Evolutionary conservation across 2,329 filamentous ascomycete species (phyloP).

Genomic region (Aaosphaeria pasadenensis): DNA sequence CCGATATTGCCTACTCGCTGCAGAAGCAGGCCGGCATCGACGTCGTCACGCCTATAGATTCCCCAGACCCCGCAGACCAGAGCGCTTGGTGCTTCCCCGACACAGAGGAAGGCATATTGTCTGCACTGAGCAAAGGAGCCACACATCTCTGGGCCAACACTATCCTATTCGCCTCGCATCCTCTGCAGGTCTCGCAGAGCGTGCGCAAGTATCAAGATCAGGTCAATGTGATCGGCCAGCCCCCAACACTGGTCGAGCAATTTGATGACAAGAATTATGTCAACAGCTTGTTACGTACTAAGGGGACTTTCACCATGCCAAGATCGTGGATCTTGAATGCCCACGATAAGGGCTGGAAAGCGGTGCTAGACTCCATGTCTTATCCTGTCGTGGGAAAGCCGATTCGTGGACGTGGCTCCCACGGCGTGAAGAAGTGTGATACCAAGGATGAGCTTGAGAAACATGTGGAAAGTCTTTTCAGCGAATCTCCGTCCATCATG

Average conservation of each 20-base stretch:
- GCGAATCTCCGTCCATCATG: constrained; percentile 40
- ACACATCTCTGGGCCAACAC: constrained; percentile 53
- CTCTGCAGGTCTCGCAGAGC: constrained; percentile 42
- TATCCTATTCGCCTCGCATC: constrained; percentile 48
- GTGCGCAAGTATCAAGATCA: constrained; percentile 27
- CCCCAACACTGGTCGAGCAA: constrained; percentile 45
- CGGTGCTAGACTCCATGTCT: constrained; percentile 2
- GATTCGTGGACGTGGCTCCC: constrained; percentile 48
- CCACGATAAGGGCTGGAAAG: background rate
- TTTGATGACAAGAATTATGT: constrained; percentile 53
- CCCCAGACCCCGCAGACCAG: constrained; percentile 53
- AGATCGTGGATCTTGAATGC: constrained; percentile 3
- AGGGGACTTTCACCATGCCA: constrained; percentile 41
- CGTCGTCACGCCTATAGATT: constrained; percentile 29
- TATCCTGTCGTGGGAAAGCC: constrained; percentile 50
- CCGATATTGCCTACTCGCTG: constrained; percentile 48
- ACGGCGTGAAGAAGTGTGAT: constrained; percentile 49
- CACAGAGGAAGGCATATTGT: constrained; percentile 88
- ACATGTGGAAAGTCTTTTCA: constrained; percentile 36
- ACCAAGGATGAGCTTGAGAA: constrained; percentile 22
- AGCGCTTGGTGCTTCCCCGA: constrained; percentile 90
- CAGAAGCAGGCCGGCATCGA: constrained; percentile 21
- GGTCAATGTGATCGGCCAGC: constrained; percentile 46
- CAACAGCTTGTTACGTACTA: constrained; percentile 41
- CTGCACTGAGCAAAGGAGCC: constrained; percentile 84